Evolutionary conservation across 805 yeast species (phyloP).

Genomic region (Maudiozyma saulgeensis): DNA sequence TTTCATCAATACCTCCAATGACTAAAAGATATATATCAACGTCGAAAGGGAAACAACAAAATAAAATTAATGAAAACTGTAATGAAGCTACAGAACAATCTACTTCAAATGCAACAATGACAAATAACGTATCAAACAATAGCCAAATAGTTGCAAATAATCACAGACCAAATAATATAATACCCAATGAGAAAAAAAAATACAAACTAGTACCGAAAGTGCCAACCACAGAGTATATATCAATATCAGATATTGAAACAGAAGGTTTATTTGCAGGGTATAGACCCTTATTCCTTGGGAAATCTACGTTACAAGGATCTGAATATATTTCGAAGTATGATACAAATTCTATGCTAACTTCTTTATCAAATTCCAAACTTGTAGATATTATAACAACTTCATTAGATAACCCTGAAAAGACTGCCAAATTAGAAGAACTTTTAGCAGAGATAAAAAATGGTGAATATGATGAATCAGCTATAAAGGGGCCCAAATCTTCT

Average conservation of each 20-base stretch:
- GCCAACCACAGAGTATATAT: constrained; percentile 22
- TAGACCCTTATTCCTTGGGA: constrained; percentile 36
- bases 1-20: not conserved
- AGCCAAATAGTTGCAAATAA: too few species aligned
- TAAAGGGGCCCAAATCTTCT: not conserved
- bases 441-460: not conserved
- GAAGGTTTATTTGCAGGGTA: constrained; percentile 40
- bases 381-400: not conserved
- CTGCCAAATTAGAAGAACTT: not conserved
- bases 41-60: not conserved
- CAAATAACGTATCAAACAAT: not conserved
- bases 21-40: not conserved
- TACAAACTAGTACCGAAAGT: constrained; percentile 22
- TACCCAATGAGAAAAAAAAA: not conserved
- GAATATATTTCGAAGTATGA: constrained; percentile 2
- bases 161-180: too few species aligned
- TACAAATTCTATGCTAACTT: not conserved
- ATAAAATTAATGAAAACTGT: not conserved
- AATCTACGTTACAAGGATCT: constrained; percentile 16
- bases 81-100: not conserved
- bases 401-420: not conserved
- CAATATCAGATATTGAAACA: constrained; percentile 20
- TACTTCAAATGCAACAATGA: not conserved
- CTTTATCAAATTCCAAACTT: not conserved
- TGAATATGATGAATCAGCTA: not conserved